A percentile compares a stretch with the other conserved stretches of the same genome.
phyloP scores from a whole-genome alignment of 495 filamentous ascomycete species.

The Chlorociboria aeruginascens region DNA sequence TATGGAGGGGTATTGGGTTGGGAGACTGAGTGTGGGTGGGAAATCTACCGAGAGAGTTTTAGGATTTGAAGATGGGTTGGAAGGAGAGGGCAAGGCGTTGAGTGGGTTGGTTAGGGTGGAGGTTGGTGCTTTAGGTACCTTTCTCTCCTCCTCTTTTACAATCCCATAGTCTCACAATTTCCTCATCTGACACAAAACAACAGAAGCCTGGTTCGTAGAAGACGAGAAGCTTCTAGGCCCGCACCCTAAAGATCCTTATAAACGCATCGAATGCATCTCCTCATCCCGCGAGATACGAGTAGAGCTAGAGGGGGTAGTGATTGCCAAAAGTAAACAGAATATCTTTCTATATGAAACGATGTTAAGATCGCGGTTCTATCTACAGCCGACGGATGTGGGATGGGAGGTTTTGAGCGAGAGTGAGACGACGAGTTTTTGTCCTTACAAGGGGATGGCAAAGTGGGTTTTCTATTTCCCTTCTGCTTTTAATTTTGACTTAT shows the following conservation, averaged over 20 bases:
- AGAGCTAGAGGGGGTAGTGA: constrained; percentile 29
- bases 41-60: constrained; percentile 8
- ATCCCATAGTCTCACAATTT: too few relatives aligned
- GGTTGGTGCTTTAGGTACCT: constrained; percentile 3
- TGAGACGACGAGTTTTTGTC: constrained; percentile 30
- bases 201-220: constrained; percentile 49
- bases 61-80: not conserved
- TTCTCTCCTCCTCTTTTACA: not conserved
- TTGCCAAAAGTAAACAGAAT: constrained; percentile 29
- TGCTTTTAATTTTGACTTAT: too few relatives aligned
- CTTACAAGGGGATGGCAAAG: constrained; percentile 46
- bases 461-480: constrained; percentile 20
- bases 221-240: constrained; percentile 36
- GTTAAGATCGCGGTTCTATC: constrained; percentile 39
- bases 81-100: not conserved
- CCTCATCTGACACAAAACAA: not conserved
- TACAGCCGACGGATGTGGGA: constrained; percentile 32
- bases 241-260: constrained; percentile 51
- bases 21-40: not conserved
- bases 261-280: constrained; percentile 43
- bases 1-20: not conserved
- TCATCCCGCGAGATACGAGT: constrained; percentile 36
- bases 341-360: constrained; percentile 40
- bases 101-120: constrained; percentile 1
- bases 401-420: constrained; percentile 26